These are phyloP conservation scores for Pittosporum tobira DNA, from an alignment of 129 eudicot species.

Conservation along the genomic window DNA sequence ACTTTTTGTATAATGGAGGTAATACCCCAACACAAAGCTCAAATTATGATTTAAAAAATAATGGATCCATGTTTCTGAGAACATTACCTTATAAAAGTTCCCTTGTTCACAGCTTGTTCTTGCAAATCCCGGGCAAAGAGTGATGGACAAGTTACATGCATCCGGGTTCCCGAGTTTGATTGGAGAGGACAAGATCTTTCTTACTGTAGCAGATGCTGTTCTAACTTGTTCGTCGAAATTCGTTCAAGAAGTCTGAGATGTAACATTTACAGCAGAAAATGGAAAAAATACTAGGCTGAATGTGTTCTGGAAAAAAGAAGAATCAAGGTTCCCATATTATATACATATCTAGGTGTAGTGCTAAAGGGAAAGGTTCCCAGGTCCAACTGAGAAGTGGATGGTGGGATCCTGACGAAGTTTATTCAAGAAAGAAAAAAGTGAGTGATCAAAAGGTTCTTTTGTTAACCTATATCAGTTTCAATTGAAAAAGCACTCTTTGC, in stretches of 20 bases:
- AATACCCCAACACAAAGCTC: too few relatives aligned
- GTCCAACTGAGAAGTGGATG: neutral
- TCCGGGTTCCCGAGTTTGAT: constrained; percentile 39
- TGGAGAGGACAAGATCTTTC: constrained; percentile 70
- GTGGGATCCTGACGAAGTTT: too few relatives aligned
- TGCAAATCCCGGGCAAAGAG: constrained; percentile 69
- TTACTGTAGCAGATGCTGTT: constrained; percentile 77
- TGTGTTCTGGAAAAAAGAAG: neutral
- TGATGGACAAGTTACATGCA: constrained; percentile 68
- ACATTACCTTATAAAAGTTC: neutral
- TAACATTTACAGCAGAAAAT: neutral
- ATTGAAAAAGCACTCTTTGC: too few relatives aligned
- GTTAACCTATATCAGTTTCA: too few relatives aligned
- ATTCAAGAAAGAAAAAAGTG: too few relatives aligned
- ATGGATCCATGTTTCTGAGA: neutral
- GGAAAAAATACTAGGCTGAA: neutral
- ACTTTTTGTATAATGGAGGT: too few relatives aligned
- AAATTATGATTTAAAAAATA: too few relatives aligned
- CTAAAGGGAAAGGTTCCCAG: neutral
- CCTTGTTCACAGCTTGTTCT: constrained; percentile 46
- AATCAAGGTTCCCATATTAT: too few relatives aligned
- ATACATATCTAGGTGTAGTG: neutral
- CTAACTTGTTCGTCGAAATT: constrained; percentile 56
- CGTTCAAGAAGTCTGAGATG: constrained; percentile 29
- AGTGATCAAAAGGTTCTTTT: too few relatives aligned